Evolutionary conservation across 768 basidiomycete species (phyloP), one percentile per base, ranked within the genome.

Genomic region (Lactarius sp.): DNA sequence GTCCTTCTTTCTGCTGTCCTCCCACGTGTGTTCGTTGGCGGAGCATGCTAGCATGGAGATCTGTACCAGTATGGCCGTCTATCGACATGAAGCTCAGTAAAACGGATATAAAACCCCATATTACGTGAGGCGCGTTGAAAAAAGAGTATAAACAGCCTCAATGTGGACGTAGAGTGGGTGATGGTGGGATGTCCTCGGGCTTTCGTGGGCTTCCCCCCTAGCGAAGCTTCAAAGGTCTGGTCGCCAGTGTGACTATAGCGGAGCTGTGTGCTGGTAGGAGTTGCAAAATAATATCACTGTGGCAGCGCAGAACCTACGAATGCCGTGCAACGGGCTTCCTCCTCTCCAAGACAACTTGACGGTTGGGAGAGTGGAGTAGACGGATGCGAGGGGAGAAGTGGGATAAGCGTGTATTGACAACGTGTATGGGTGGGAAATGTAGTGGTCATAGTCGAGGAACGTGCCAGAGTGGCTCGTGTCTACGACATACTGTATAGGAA

Each of bases 391-490:
- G 20, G 3, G 14, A 22, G 20, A 31, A 10, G 12, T 9, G 27
- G 27, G 27, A 49, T 47, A n/a, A 7, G 37, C 53, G 10, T 39
- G 59, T 52, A 51, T 37, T 59, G 41, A 18, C 18, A 33, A 8
- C 62, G 62, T 8, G 34, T 47, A 1, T 18, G 57, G 51, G 6
- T 67, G 65, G 13, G 66, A 68, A 2, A 50, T 27, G 14, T 69
- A 69, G 51, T 70, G 66, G 18, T 66, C 64, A 27, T 68, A 54
- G 44, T 66, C 62, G 2, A 70, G 63, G 16, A 70, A 22, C 12
- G 66, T 66, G 6, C 65, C 68, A 0, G 66, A 69, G 52, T 69
- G 60, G 36, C 70, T 69, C 0, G 68, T 42, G 27, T 70, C 70
- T 2, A 70, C 49, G 53, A 69, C 63, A 6, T 66, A 68, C 68